Evolutionary conservation across 805 yeast species (phyloP).

Genomic region (Nakazawaea peltata): DNA sequence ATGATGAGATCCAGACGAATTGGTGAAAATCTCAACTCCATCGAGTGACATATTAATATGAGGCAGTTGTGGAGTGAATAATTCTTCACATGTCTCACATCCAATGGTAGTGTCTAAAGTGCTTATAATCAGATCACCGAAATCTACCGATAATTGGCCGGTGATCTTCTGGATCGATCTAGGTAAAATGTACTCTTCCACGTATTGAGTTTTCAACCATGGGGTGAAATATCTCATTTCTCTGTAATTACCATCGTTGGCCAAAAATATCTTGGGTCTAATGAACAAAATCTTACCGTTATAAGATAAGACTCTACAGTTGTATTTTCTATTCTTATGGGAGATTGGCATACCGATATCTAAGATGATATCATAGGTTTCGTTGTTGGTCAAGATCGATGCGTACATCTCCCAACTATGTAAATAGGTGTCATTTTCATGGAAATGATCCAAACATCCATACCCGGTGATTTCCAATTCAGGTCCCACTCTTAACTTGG

Average conservation of each 20-base stretch:
- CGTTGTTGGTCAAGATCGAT: slow-evolving; percentile 59
- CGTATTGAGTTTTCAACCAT: slow-evolving; percentile 74
- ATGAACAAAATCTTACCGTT: slow-evolving; percentile 76
- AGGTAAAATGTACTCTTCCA: slow-evolving; percentile 72
- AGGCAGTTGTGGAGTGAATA: slow-evolving; percentile 94
- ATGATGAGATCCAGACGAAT: slow-evolving; percentile 97
- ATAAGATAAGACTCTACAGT: slow-evolving; percentile 79
- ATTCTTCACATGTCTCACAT: slow-evolving; percentile 97
- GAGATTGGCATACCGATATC: slow-evolving; percentile 95
- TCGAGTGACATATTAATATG: slow-evolving; percentile 87
- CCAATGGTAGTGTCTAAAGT: slow-evolving; percentile 87
- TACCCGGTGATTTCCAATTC: slow-evolving; percentile 93
- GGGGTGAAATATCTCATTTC: slow-evolving; percentile 98
- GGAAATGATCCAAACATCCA: slow-evolving; percentile 89
- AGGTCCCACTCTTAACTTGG: slow-evolving; percentile 89
- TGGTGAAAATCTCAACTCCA: slow-evolving; percentile 96
- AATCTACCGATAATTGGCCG: slow-evolving; percentile 58
- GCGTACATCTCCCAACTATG: slow-evolving; percentile 96
- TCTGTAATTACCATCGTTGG: slow-evolving; percentile 96
- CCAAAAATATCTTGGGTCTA: slow-evolving; percentile 88
- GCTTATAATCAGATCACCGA: slow-evolving; percentile 88
- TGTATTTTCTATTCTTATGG: slow-evolving; percentile 82
- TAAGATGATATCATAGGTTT: slow-evolving; percentile 66
- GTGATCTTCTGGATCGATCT: slow-evolving; percentile 55
- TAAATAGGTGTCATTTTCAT: slow-evolving; percentile 79